A percentile compares a stretch with the other conserved stretches of the same genome.
Conservation (phyloP, 257 asterid genomes). For the Jacaranda copaia region DNA sequence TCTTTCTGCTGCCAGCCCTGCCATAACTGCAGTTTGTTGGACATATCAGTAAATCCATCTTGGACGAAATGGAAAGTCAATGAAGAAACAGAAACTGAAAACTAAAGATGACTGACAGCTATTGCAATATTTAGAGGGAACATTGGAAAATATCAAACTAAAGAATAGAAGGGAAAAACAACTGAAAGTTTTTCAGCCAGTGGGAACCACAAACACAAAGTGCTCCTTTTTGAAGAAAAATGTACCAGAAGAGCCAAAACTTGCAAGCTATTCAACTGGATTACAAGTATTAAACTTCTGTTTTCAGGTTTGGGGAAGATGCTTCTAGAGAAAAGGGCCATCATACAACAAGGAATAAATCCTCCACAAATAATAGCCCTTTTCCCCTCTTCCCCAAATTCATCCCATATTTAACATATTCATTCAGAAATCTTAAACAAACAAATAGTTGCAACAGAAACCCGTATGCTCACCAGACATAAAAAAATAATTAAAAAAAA, state of each 20-base stretch:
- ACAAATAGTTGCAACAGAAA: neutral
- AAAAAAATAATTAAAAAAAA: no score
- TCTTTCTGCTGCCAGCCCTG: constrained; percentile 58
- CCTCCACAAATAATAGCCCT: constrained; percentile 32
- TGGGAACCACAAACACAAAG: neutral
- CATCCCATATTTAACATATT: neutral
- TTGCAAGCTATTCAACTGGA: constrained; percentile 34
- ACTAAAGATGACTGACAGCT: neutral
- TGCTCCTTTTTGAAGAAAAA: neutral
- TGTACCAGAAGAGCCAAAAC: constrained; percentile 59
- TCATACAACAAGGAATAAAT: constrained; percentile 18
- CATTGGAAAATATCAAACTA: neutral
- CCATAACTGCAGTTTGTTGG: constrained; percentile 52
- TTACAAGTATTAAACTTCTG: constrained; percentile 52
- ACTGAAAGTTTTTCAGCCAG: neutral
- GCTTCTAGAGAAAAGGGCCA: constrained; percentile 23
- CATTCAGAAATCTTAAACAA: neutral
- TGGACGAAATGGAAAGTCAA: neutral
- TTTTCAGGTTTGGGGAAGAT: constrained; percentile 32
- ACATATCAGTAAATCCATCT: constrained; percentile 10
- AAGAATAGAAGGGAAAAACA: neutral
- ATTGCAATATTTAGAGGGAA: neutral
- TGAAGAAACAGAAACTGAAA: neutral
- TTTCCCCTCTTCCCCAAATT: constrained; percentile 35
- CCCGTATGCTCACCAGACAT: no score